Percentiles rank a stretch among this genome's conserved stretches.
Evolutionary conservation across 805 yeast genomes (phyloP).

Genomic region (Candida tammaniensis): DNA sequence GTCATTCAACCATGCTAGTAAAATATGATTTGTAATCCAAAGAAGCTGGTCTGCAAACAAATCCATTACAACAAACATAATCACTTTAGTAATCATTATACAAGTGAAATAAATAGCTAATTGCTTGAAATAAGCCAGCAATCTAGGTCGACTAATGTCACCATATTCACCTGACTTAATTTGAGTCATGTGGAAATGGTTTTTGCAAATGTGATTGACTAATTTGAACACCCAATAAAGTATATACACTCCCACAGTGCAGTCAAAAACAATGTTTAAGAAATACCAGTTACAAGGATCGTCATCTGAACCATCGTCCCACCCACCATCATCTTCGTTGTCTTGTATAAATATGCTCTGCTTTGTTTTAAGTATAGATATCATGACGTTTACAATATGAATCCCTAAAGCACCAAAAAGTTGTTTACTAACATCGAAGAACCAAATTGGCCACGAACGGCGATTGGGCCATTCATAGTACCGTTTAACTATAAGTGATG

Average conservation of each 20-base stretch:
- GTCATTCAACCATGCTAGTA: constrained; percentile 79
- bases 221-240: constrained; percentile 51
- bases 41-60: constrained; percentile 53
- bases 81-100: constrained; percentile 60
- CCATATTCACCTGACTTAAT: constrained; percentile 65
- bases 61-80: constrained; percentile 61
- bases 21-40: constrained; percentile 62
- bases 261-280: constrained; percentile 80
- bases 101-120: constrained; percentile 65
- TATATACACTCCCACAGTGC: constrained; percentile 90
- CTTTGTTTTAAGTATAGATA: constrained; percentile 58
- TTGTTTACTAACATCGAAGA: constrained; percentile 87
- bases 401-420: constrained; percentile 82
- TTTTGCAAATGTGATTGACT: constrained; percentile 42
- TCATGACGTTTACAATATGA: constrained; percentile 71
- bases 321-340: constrained; percentile 28
- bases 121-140: constrained; percentile 65
- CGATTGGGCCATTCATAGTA: constrained; percentile 73
- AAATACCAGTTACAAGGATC: constrained; percentile 93
- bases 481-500: constrained; percentile 73
- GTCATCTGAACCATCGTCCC: constrained; percentile 17
- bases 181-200: constrained; percentile 38
- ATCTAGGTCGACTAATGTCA: constrained; percentile 53
- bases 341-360: constrained; percentile 4
- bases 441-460: constrained; percentile 87